Conservation (phyloP, 2,329 filamentous ascomycete genomes). For the Diaporthe vexans region DNA sequence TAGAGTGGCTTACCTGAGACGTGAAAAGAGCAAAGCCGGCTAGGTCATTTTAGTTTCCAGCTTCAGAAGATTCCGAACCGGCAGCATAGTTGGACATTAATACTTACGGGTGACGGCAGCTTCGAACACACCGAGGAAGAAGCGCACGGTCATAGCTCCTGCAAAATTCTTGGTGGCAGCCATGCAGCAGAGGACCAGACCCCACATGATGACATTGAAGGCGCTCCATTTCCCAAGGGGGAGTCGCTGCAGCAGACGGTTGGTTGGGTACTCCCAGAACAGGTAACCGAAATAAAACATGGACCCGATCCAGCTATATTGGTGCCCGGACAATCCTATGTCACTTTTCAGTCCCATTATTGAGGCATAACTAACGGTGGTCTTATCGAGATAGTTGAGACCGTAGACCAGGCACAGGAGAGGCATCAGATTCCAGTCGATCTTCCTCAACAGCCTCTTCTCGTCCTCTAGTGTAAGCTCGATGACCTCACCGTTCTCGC, state of each 20-base stretch:
- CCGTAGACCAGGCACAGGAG: slow-evolving; percentile 71
- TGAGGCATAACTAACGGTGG: slow-evolving; percentile 61
- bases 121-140: slow-evolving; percentile 78
- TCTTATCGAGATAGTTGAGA: slow-evolving; percentile 68
- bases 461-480: slow-evolving; percentile 56
- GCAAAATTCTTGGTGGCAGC: slow-evolving; percentile 72
- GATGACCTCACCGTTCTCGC: slow-evolving; percentile 52
- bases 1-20: too few relatives aligned
- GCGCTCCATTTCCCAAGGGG: slow-evolving; percentile 77
- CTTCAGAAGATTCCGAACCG: not conserved
- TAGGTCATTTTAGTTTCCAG: slow-evolving; percentile 46
- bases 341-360: slow-evolving; percentile 67
- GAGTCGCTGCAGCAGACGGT: slow-evolving; percentile 72
- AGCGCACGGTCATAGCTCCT: slow-evolving; percentile 74
- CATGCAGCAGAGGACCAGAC: slow-evolving; percentile 69
- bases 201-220: slow-evolving; percentile 75
- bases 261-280: slow-evolving; percentile 77
- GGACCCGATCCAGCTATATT: slow-evolving; percentile 68
- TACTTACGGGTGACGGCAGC: slow-evolving; percentile 67
- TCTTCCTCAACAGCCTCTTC: slow-evolving; percentile 58
- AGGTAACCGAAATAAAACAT: slow-evolving; percentile 57
- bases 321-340: slow-evolving; percentile 73
- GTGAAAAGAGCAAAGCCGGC: slow-evolving; percentile 70
- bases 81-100: too few relatives aligned
- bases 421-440: slow-evolving; percentile 62